phyloP scores from a whole-genome alignment of 257 asterid species.

The Fraxinus cuspidata region DNA sequence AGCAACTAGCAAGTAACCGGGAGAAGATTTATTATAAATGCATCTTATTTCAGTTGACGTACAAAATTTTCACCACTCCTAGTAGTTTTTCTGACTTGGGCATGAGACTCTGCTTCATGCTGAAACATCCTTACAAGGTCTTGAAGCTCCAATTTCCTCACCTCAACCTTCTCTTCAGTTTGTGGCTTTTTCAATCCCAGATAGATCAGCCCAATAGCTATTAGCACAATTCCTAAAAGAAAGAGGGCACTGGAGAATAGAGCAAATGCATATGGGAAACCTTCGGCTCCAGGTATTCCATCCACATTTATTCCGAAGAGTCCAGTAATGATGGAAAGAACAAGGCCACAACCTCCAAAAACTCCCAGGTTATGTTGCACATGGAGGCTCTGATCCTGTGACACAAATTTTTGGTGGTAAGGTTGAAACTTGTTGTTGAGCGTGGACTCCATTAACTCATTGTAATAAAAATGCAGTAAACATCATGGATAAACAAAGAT shows the following conservation, averaged over 20 bases:
- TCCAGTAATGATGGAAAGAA: slow-evolving; percentile 40
- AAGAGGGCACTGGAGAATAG: slow-evolving; percentile 33
- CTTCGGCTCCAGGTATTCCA: slow-evolving; percentile 39
- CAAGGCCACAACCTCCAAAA: slow-evolving; percentile 47
- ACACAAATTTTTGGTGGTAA: not conserved
- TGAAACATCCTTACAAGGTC: slow-evolving; percentile 41
- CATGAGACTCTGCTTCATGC: slow-evolving; percentile 51
- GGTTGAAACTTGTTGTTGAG: not conserved
- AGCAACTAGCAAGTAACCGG: not conserved
- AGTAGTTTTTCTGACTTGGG: slow-evolving; percentile 39
- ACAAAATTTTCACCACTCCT: slow-evolving; percentile 21
- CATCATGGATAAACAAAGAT: not conserved
- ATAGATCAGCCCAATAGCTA: slow-evolving; percentile 38
- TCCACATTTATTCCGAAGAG: slow-evolving; percentile 47
- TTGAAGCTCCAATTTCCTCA: slow-evolving; percentile 44
- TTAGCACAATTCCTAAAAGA: slow-evolving; percentile 37
- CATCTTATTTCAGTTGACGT: slow-evolving; percentile 7
- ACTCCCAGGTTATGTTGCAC: slow-evolving; percentile 49
- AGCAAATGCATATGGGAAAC: slow-evolving; percentile 41
- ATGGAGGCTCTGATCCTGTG: slow-evolving; percentile 43
- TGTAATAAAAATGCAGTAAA: not conserved
- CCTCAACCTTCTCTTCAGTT: slow-evolving; percentile 34
- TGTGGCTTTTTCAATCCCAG: slow-evolving; percentile 41
- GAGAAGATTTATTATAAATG: not conserved
- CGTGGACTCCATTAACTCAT: not conserved